Base-by-base conservation (phyloP, 768 basidiomycete genomes). In the Kondoa subrosea region DNA sequence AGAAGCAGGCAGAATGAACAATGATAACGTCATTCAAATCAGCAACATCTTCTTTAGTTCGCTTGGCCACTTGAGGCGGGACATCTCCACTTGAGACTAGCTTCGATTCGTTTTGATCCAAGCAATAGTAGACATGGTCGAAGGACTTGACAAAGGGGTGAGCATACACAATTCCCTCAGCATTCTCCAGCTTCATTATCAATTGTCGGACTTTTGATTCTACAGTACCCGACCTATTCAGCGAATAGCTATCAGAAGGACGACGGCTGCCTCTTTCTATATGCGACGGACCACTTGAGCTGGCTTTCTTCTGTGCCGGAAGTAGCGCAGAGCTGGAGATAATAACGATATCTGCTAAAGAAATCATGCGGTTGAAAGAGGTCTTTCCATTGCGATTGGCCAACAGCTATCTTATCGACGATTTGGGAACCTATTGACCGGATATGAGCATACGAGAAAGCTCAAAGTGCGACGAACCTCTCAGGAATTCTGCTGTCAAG, bases 1-100 rank as follows among this genome's bases (percentile, higher is more conserved):
- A 99, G 78, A 95, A 97, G 1, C 88, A 90, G n/a, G 91, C 91
- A n/a, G 91, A 88, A 76, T 87, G 83, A 8, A 96, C 88, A n/a
- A 84, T 81, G 12, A 70, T 66, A 2, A 70, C 70, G 56, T 68
- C 32, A 61, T 60, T 0, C 69, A 71, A 12, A 72, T 82, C 85
- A 76, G 86, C 85, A 34, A 85, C 83, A 67, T 90, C 88, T 78
- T 87, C 85, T 73, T 84, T 84, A 71, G 84, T 87, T 59, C 91
- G 82, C 70, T 83, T 85, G 57, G 81, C 80, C 66, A 91, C 81
- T 27, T 81, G 82, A 57, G 86, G 85, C 25, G 87, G 85, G 25
- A 88, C 82, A 69, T 91, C 89, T 58, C 92, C 95, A 77, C 88
- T 87, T 14, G 89, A 88, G 15, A 91, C 91, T 26, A 83, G 82